These are phyloP conservation scores for Xylariaceae sp. DNA, from an alignment of 2,329 filamentous ascomycete genomes.

Conservation along the genomic window DNA sequence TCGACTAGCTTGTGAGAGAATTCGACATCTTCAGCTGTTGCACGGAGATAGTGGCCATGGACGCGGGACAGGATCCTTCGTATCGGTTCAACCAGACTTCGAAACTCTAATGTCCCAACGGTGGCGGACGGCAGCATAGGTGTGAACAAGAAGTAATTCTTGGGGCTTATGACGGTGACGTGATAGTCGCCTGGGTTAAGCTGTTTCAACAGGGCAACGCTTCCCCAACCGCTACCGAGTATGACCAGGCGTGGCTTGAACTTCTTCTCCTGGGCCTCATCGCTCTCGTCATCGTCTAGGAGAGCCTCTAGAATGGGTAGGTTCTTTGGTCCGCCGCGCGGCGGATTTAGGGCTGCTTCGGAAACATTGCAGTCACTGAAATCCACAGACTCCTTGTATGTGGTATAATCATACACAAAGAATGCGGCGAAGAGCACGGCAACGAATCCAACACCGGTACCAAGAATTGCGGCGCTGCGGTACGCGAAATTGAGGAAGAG, in stretches of 20 bases:
- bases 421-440: conserved; percentile 71
- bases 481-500: conserved; percentile 57
- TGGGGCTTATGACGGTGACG: conserved; percentile 88
- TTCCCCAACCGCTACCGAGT: conserved; percentile 91
- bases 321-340: conserved; percentile 87
- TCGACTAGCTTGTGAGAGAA: conserved; percentile 91
- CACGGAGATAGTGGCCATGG: conserved; percentile 85
- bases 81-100: conserved; percentile 90
- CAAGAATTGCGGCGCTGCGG: conserved; percentile 66
- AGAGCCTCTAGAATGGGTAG: conserved; percentile 83
- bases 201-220: conserved; percentile 85
- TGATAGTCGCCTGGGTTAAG: conserved; percentile 90
- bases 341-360: conserved; percentile 73
- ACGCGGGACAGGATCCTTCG: conserved; percentile 75
- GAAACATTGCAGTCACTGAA: conserved; percentile 77
- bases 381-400: conserved; percentile 70
- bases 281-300: conserved; percentile 81
- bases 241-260: conserved; percentile 92
- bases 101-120: conserved; percentile 86
- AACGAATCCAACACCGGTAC: conserved; percentile 69
- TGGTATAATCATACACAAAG: conserved; percentile 90
- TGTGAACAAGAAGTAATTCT: conserved; percentile 97
- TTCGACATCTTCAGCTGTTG: conserved; percentile 80
- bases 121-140: conserved; percentile 97
- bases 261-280: conserved; percentile 65